Evolutionary conservation across 768 basidiomycete species (phyloP).

Genomic region (Termitomyces heimii): DNA sequence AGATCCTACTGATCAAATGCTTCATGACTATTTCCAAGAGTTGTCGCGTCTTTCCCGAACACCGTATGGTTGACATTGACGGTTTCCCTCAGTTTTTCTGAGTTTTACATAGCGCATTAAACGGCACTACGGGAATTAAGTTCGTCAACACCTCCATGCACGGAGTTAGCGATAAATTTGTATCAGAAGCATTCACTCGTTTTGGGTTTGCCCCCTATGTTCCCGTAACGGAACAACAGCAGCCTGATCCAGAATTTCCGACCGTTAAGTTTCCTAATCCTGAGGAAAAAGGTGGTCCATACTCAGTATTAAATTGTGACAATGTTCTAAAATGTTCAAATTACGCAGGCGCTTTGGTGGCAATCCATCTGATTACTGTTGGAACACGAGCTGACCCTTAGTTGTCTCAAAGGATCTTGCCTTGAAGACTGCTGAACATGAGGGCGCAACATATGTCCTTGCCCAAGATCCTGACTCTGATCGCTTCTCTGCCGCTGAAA

Average conservation of each 20-base stretch:
- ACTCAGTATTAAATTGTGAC: not conserved
- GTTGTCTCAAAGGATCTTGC: constrained; percentile 55
- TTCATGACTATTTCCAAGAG: constrained; percentile 48
- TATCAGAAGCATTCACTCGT: constrained; percentile 46
- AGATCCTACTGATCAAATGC: constrained; percentile 57
- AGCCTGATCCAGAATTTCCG: constrained; percentile 80
- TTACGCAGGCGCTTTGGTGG: constrained; percentile 42
- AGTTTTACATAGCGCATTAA: constrained; percentile 20
- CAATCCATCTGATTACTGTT: constrained; percentile 2
- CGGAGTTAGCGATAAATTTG: constrained; percentile 73
- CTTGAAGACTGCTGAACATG: constrained; percentile 49
- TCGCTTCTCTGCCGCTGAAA: constrained; percentile 74
- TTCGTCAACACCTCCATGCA: constrained; percentile 92
- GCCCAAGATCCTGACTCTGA: constrained; percentile 92
- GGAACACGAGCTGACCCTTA: not conserved
- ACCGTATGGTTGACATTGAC: constrained; percentile 15
- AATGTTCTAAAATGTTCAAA: not conserved
- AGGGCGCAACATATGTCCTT: constrained; percentile 57
- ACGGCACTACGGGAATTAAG: constrained; percentile 32
- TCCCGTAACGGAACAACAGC: constrained; percentile 59
- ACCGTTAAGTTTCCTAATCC: constrained; percentile 87
- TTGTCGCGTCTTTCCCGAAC: constrained; percentile 23
- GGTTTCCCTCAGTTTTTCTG: not conserved
- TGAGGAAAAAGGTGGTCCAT: constrained; percentile 68
- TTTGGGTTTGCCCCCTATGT: constrained; percentile 57